Evolutionary conservation across 768 basidiomycete genomes (phyloP).

Genomic region (Phlebiopsis gigantea): DNA sequence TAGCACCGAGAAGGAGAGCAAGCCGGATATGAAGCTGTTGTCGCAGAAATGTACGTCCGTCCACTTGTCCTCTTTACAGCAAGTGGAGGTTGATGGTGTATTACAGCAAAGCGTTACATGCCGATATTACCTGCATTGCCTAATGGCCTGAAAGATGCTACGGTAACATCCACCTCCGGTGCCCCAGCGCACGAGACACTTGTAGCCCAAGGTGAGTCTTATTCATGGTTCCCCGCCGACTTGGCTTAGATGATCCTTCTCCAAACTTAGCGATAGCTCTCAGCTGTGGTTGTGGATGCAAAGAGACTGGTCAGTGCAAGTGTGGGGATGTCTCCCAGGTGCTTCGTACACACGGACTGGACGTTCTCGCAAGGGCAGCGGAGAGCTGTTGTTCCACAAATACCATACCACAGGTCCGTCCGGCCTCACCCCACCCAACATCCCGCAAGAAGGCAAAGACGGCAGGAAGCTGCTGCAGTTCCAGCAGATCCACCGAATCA

Average conservation of each 20-base stretch:
- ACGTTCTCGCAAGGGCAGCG: conserved; percentile 33
- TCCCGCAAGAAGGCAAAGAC: conserved; percentile 8
- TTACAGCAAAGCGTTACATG: conserved; percentile 43
- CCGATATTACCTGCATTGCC: conserved; percentile 69
- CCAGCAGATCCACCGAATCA: neutral
- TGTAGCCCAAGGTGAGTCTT: too few relatives aligned
- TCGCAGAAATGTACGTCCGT: conserved; percentile 11
- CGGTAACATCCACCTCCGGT: neutral
- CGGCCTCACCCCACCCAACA: neutral
- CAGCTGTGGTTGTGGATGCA: conserved; percentile 59
- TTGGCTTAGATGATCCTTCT: too few relatives aligned
- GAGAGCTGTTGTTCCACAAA: conserved; percentile 18
- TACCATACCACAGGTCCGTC: neutral
- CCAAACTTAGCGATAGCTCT: too few relatives aligned
- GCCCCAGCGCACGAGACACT: too few relatives aligned
- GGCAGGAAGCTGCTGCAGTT: neutral
- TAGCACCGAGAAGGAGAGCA: neutral
- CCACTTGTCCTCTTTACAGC: neutral
- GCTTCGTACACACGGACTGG: conserved; percentile 21
- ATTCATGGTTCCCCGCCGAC: too few relatives aligned
- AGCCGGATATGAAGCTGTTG: conserved; percentile 9
- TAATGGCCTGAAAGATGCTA: conserved; percentile 62
- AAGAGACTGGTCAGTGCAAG: conserved; percentile 47
- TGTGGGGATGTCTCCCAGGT: conserved; percentile 28
- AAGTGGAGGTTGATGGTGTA: neutral